phyloP scores from a whole-genome alignment of 2,329 filamentous ascomycete species.

The Dendrostoma leiphaemia region DNA sequence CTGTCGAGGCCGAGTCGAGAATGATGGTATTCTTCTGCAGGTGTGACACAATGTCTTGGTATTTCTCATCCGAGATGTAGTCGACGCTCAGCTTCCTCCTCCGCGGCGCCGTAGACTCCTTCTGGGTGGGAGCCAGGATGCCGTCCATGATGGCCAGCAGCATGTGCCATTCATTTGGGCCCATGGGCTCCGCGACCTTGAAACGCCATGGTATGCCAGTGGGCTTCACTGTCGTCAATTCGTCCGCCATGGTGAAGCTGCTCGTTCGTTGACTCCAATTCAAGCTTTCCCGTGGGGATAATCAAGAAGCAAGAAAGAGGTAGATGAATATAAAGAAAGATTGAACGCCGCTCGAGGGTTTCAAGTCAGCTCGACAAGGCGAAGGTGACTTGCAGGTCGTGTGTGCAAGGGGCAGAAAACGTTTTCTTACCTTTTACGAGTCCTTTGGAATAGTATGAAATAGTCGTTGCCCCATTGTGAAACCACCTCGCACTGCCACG shows the following conservation, averaged over 20 bases:
- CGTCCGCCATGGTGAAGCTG: background rate
- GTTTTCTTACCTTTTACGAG: too few species aligned
- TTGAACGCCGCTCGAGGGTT: too few species aligned
- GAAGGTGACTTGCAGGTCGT: too few species aligned
- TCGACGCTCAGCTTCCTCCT: slow-evolving; percentile 3
- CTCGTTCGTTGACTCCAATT: background rate
- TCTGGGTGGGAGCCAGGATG: slow-evolving; percentile 20
- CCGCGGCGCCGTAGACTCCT: slow-evolving; percentile 13
- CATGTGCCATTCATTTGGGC: slow-evolving; percentile 20
- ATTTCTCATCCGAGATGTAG: slow-evolving; percentile 20
- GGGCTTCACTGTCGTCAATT: slow-evolving; percentile 4
- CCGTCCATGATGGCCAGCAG: slow-evolving; percentile 26
- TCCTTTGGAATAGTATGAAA: too few species aligned
- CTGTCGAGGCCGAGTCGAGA: slow-evolving; percentile 8
- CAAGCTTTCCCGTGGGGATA: too few species aligned
- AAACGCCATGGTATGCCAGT: slow-evolving; percentile 27
- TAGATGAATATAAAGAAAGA: background rate
- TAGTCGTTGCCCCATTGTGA: too few species aligned
- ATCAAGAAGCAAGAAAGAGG: background rate
- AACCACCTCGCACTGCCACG: too few species aligned
- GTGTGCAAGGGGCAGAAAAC: too few species aligned
- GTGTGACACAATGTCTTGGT: slow-evolving; percentile 9
- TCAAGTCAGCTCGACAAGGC: too few species aligned
- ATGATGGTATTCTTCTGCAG: slow-evolving; percentile 10
- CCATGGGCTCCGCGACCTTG: slow-evolving; percentile 16